Evolutionary conservation across 2,329 filamentous ascomycete species (phyloP).

Genomic region (Dactylonectria macrodidyma): DNA sequence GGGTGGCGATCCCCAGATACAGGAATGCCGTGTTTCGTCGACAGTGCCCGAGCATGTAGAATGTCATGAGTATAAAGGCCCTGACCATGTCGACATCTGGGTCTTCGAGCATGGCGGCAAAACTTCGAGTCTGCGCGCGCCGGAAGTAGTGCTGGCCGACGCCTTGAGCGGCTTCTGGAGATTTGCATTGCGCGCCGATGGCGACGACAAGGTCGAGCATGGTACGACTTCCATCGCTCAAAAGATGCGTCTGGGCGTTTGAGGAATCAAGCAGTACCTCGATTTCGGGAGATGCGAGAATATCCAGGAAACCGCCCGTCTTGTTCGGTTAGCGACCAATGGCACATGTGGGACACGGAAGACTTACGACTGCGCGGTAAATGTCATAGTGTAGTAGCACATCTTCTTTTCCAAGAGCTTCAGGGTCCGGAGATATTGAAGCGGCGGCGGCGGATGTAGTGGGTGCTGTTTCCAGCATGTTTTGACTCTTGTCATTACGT

Average conservation of each 20-base stretch:
- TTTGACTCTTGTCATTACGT: conserved; percentile 48
- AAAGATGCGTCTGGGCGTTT: conserved; percentile 19
- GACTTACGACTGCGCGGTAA: conserved; percentile 38
- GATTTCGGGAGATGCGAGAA: conserved; percentile 50
- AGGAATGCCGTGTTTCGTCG: conserved; percentile 77
- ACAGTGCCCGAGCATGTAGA: conserved; percentile 76
- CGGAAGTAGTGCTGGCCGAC: conserved; percentile 59
- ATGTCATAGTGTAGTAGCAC: conserved; percentile 38
- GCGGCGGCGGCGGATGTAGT: conserved; percentile 24
- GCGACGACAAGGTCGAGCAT: conserved; percentile 42
- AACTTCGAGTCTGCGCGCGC: conserved; percentile 52
- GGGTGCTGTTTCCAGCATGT: conserved; percentile 47
- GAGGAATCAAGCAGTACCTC: conserved; percentile 41
- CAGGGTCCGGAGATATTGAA: not conserved
- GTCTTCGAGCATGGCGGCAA: conserved; percentile 45
- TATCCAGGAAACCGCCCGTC: conserved; percentile 54
- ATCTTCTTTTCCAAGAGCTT: conserved; percentile 12
- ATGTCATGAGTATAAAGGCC: conserved; percentile 71
- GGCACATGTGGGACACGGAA: fast-evolving
- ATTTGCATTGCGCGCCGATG: conserved; percentile 47
- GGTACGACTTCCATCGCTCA: conserved; percentile 17
- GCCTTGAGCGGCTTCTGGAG: conserved; percentile 27
- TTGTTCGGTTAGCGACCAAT: conserved; percentile 27
- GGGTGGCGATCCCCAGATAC: conserved; percentile 72
- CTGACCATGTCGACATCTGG: conserved; percentile 46